These are phyloP conservation scores for Magnusiomyces tetraspermus DNA, from an alignment of 1,139 yeast species.

Conservation along the genomic window DNA sequence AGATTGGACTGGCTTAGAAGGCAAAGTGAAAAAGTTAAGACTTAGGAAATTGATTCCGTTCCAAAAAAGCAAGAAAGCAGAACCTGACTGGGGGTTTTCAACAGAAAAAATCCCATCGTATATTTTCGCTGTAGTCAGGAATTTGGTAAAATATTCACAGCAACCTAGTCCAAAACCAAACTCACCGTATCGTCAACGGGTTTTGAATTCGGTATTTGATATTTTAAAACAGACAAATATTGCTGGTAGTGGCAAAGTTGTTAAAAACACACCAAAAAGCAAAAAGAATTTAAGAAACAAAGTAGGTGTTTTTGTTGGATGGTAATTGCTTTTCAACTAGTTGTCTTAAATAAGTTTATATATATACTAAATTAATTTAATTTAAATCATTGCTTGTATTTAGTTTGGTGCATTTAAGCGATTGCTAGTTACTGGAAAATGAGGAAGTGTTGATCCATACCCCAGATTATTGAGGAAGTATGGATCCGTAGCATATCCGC, in stretches of 20 bases:
- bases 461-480: background rate
- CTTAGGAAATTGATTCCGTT: too few species aligned
- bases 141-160: too few species aligned
- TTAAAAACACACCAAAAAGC: background rate
- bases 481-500: background rate
- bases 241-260: background rate
- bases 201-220: background rate
- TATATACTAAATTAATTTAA: too few species aligned
- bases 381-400: too few species aligned
- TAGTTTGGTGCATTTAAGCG: too few species aligned
- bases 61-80: too few species aligned
- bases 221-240: background rate
- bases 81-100: too few species aligned
- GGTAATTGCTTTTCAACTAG: background rate
- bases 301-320: background rate
- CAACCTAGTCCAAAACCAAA: too few species aligned
- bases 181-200: background rate
- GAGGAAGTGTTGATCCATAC: background rate
- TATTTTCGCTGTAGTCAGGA: too few species aligned
- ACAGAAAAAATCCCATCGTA: too few species aligned
- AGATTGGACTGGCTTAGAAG: background rate
- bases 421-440: background rate
- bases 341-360: background rate
- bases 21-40: too few species aligned
- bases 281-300: too few species aligned